Percentiles rank a stretch among this genome's conserved stretches.
These are phyloP conservation scores for Termitomyces sp. DNA, from an alignment of 768 basidiomycete genomes.

Conservation along the genomic window DNA sequence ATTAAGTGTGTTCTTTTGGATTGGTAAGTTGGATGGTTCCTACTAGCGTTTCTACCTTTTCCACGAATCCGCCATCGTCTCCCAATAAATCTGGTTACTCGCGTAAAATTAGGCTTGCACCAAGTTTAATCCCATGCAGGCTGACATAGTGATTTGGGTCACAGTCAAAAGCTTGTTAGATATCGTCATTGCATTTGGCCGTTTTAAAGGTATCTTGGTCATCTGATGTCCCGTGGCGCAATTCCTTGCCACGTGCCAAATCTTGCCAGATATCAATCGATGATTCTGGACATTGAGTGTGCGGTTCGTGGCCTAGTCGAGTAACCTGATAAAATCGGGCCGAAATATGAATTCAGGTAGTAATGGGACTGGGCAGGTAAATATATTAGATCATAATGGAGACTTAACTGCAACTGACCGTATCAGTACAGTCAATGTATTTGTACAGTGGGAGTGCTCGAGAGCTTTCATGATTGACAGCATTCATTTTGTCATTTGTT, in stretches of 20 bases:
- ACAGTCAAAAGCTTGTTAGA: not conserved
- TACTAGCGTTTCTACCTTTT: not conserved
- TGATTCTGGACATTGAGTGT: not conserved
- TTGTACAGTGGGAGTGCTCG: not conserved
- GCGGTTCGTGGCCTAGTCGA: not conserved
- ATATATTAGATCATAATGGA: not conserved
- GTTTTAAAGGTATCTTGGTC: not conserved
- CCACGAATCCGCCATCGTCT: not conserved
- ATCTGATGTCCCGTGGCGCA: not conserved
- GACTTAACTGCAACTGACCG: too few relatives aligned
- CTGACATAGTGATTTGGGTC: not conserved
- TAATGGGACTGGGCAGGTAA: too few relatives aligned
- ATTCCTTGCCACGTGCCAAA: too few relatives aligned
- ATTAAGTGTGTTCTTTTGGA: not conserved
- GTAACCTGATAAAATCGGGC: not conserved
- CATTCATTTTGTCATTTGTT: not conserved
- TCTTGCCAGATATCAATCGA: not conserved
- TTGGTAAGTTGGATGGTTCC: too few relatives aligned
- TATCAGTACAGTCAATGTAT: not conserved
- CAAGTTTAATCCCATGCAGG: not conserved
- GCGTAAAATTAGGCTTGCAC: not conserved
- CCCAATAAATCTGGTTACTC: not conserved
- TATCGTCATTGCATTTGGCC: not conserved
- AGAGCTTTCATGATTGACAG: not conserved
- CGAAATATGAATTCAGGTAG: not conserved